Base-by-base conservation (phyloP, 2,329 filamentous ascomycete species). In the Colletotrichum nymphaeae region DNA sequence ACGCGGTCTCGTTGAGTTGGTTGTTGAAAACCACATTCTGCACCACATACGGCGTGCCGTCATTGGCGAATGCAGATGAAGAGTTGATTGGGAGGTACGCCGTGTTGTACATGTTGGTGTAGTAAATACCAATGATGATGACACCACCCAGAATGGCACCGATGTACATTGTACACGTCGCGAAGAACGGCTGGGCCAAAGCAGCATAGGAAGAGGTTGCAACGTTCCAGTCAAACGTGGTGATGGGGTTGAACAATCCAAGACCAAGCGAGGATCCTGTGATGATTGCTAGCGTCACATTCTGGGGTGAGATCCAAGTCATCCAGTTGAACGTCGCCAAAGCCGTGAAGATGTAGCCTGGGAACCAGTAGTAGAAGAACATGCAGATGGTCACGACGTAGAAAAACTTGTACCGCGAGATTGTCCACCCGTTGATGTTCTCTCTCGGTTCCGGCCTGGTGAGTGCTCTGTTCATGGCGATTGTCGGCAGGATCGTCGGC, bases 161-260 rank as follows among this genome's bases (percentile, higher is more conserved):
- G 74, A 65, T 81, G 78, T 65, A 84, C 69, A 67, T 82, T 73
- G 77, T 86, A 78, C 67, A 82, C 9, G 68, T 84, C 75, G 80
- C 80, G 69, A 86, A 86, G 63, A 86, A 86, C 0, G 85, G 85
- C 65, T 79, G 77, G 0, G 79, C 77, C 7, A 85, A 79, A 0
- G 83, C 80, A 0, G 80, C 82, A 64, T 82, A 84, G 11, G 81
- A 84, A 35, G 77, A 82, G 0, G 83, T 84, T 3, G 81, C 79
- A 16, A 85, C 35, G 62, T 88, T 88, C 82, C 85, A 87, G 78
- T 89, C 87, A 46, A 88, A 88, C 0, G 84, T 88, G 0, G 87
- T 84, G 5, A 87, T 76, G 0, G 85, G 87, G 74, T 87, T 89
- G 78, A 87, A 87, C 7, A 74, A 32, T 5, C 82, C 87, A 46